phyloP scores from a whole-genome alignment of 2,329 filamentous ascomycete species.

The Fusarium lyarnte region DNA sequence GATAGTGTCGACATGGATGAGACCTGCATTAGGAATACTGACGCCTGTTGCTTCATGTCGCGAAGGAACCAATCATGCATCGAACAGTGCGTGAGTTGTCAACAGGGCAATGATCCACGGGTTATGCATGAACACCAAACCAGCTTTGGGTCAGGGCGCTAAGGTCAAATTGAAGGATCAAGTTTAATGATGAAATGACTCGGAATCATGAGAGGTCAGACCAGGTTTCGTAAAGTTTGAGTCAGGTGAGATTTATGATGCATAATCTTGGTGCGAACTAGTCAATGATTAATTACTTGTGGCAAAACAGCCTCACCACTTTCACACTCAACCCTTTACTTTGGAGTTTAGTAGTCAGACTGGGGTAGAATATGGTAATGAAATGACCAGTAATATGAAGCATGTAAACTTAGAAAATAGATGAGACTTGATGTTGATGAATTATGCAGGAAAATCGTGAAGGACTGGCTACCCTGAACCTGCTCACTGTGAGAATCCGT shows the following conservation, averaged over 20 bases:
- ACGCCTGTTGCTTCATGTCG: not conserved
- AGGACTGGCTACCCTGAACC: not conserved
- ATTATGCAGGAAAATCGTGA: fast-evolving
- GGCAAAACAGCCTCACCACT: fast-evolving
- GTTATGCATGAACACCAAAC: not conserved
- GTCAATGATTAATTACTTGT: fast-evolving
- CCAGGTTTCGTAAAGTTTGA: fast-evolving
- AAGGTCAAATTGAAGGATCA: not conserved
- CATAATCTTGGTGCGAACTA: fast-evolving
- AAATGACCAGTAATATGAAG: fast-evolving
- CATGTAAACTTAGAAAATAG: fast-evolving
- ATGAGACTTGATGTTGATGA: not conserved
- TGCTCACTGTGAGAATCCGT: too few relatives aligned
- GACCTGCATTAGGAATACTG: not conserved
- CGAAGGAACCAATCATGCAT: not conserved
- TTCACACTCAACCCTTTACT: fast-evolving
- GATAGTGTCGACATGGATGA: not conserved
- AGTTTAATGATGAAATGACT: not conserved
- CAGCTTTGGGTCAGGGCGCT: not conserved
- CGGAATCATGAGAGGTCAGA: not conserved
- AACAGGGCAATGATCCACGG: not conserved
- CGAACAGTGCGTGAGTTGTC: not conserved
- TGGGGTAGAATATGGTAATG: fast-evolving
- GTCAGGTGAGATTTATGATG: fast-evolving
- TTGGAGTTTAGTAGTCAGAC: fast-evolving